phyloP scores from a whole-genome alignment of 2,329 filamentous ascomycete genomes.

The Curvularia spicifera region DNA sequence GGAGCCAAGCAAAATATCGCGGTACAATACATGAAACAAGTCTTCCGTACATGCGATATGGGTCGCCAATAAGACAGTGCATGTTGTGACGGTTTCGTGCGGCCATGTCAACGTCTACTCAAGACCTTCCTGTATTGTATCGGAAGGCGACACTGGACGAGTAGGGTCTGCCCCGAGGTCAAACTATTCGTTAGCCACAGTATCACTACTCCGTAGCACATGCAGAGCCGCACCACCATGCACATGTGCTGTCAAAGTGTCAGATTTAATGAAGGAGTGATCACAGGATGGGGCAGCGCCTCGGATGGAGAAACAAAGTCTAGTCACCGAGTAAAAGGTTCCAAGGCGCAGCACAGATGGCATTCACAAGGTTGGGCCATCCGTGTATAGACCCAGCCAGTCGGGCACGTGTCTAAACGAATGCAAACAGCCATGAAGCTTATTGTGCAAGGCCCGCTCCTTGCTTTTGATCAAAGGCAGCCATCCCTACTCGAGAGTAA shows the following conservation, averaged over 20 bases:
- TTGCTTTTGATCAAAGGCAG: constrained; percentile 17
- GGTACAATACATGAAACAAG: constrained; percentile 14
- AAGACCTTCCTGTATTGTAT: not conserved
- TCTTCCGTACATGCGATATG: constrained; percentile 1
- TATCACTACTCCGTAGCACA: not conserved
- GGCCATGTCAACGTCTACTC: not conserved
- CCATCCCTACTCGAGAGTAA: constrained; percentile 20
- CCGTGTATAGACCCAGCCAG: constrained; percentile 17
- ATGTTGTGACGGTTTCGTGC: constrained; percentile 8
- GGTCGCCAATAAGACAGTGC: constrained; percentile 8
- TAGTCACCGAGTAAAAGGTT: constrained; percentile 17
- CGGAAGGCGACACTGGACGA: not conserved
- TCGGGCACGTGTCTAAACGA: constrained; percentile 15
- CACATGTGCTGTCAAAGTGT: constrained; percentile 9
- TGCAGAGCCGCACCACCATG: constrained; percentile 10
- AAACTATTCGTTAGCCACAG: constrained; percentile 1
- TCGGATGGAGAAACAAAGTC: constrained; percentile 13
- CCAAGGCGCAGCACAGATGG: constrained; percentile 20
- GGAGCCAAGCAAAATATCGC: constrained; percentile 7
- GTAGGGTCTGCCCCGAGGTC: not conserved
- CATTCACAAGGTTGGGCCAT: constrained; percentile 19
- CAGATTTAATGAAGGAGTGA: constrained; percentile 3
- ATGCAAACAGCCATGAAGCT: constrained; percentile 27
- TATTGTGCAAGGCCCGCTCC: constrained; percentile 20
- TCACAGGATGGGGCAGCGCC: constrained; percentile 9